Evolutionary conservation across 495 filamentous ascomycete genomes (phyloP), one percentile per base, ranked within the genome.

Genomic region (Penicillium nucicola): DNA sequence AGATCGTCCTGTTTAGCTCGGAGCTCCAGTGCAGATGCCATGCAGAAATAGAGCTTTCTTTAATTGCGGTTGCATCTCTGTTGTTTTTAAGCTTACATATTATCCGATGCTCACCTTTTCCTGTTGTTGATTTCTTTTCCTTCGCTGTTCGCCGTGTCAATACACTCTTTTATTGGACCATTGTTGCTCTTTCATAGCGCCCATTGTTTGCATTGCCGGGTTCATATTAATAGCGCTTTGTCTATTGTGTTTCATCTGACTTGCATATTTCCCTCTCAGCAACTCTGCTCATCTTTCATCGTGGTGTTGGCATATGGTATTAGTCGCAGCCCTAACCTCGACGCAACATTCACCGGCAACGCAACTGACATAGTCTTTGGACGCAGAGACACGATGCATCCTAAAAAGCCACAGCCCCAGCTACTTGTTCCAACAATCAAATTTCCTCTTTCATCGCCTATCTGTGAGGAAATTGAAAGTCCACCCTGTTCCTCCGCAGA

Each of bases 361-460:
- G 12, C n/a, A 46, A 38, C 10, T 32, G 7, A 39, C 6, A 20
- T 18, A 32, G 20, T 31, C 20, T 34, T 15, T 14, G 3, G 28
- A 31, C 11, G 28, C 35, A 55, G 36, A 51, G 38, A 35, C 30
- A 15, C 31, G 19, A 74, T 72, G 70, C 35, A 31, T 17, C 49
- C 47, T 18, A 62, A 48, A 23, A 61, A 58, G 20, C 60, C 51
- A 15, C 64, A 58, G 18, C 51, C 58, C n/a, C 50, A 57, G 13
- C 59, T 71, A 12, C 66, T 54, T 31, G 67, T 69, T 6, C 70
- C 70, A 30, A 46, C 59, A 9, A 70, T 70, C 13, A 67, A 47
- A 18, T 76, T 76, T 19, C 74, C 74, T 8, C 43, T 77, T 6
- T 74, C 72, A 1, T 77, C 74, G 8, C 74, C 74, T 0, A 76